Conservation (phyloP, 768 basidiomycete genomes). For the Boletus insuetus region DNA sequence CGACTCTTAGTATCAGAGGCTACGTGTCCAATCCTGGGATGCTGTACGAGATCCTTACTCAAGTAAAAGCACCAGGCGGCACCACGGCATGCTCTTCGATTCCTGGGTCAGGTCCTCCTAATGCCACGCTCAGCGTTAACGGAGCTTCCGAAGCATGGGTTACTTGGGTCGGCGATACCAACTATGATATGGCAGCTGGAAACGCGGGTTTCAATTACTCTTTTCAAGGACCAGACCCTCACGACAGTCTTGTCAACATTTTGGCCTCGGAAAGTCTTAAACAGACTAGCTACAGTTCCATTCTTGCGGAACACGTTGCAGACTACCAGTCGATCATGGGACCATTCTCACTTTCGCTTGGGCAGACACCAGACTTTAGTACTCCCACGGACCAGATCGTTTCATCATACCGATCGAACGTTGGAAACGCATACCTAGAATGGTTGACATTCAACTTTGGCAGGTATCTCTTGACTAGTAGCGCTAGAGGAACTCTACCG, state of each 20-base stretch:
- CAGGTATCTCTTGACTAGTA: slow-evolving; percentile 61
- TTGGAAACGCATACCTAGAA: slow-evolving; percentile 65
- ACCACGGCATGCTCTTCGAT: slow-evolving; percentile 32
- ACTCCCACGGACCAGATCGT: slow-evolving; percentile 59
- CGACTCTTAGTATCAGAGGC: slow-evolving; percentile 56
- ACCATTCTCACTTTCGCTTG: slow-evolving; percentile 56
- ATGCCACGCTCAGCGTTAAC: slow-evolving; percentile 48
- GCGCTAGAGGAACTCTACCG: slow-evolving; percentile 60
- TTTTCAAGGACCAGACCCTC: slow-evolving; percentile 64
- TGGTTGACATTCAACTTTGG: slow-evolving; percentile 75
- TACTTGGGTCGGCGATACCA: slow-evolving; percentile 72
- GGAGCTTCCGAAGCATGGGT: slow-evolving; percentile 56
- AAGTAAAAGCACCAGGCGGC: slow-evolving; percentile 37
- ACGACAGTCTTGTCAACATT: slow-evolving; percentile 39
- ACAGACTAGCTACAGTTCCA: slow-evolving; percentile 33
- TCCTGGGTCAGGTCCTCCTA: slow-evolving; percentile 31
- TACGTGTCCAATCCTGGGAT: slow-evolving; percentile 53
- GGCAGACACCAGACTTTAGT: slow-evolving; percentile 50
- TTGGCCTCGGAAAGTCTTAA: slow-evolving; percentile 30
- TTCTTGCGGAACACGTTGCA: slow-evolving; percentile 47
- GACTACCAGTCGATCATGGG: slow-evolving; percentile 47
- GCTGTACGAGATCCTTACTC: slow-evolving; percentile 65
- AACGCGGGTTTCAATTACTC: slow-evolving; percentile 53
- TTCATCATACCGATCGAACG: slow-evolving; percentile 48
- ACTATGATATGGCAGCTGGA: slow-evolving; percentile 64